Evolutionary conservation across 495 filamentous ascomycete species (phyloP).

Genomic region (Lasiosphaeris hirsuta): DNA sequence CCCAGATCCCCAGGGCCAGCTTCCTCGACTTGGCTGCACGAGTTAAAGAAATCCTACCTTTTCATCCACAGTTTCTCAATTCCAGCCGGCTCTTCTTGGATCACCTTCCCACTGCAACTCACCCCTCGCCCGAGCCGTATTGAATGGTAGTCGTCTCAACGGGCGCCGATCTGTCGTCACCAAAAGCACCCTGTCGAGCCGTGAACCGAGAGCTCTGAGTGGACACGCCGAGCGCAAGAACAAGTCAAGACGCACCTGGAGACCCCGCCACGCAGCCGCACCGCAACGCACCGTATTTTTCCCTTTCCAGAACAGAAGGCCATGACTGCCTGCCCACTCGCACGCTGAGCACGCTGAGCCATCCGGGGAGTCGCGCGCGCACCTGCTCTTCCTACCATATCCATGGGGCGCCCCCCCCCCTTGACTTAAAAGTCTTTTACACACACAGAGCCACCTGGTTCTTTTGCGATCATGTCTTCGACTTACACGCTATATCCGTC

Average conservation of each 20-base stretch:
- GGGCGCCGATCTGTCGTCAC: neutral
- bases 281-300: conserved; percentile 14
- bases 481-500: conserved; percentile 28
- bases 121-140: neutral
- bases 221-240: conserved; percentile 1
- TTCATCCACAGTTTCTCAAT: conserved; percentile 1
- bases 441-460: conserved; percentile 8
- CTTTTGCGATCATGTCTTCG: conserved; percentile 31
- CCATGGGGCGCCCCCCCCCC: neutral
- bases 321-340: conserved; percentile 22
- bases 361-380: neutral
- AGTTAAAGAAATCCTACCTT: conserved; percentile 10
- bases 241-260: neutral
- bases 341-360: conserved; percentile 4
- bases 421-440: conserved; percentile 20
- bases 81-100: conserved; percentile 11
- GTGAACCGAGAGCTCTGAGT: neutral
- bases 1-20: conserved; percentile 6
- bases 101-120: conserved; percentile 14
- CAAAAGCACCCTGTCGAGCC: neutral
- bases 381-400: conserved; percentile 5
- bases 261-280: conserved; percentile 19
- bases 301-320: neutral
- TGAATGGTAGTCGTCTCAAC: neutral
- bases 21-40: conserved; percentile 13